Evolutionary conservation across 106 monocot species (phyloP).

Genomic region (Dendrobium nobile): DNA sequence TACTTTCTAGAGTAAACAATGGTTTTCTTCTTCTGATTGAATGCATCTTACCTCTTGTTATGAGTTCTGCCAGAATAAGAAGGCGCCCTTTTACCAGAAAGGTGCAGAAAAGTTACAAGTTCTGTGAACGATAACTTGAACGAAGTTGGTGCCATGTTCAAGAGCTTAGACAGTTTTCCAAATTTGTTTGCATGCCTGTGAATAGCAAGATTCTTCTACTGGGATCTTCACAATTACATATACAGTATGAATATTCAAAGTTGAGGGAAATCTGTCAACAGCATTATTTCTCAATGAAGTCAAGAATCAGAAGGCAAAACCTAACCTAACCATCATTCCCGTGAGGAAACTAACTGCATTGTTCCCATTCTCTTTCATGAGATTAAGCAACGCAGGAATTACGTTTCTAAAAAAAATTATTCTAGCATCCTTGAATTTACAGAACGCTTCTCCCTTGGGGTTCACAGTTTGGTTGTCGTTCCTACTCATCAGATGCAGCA

Average conservation of each 20-base stretch:
- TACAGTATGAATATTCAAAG: constrained; percentile 10
- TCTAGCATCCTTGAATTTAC: constrained; percentile 7
- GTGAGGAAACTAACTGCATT: constrained; percentile 1
- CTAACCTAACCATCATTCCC: not conserved
- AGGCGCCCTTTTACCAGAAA: not conserved
- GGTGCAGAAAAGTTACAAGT: not conserved
- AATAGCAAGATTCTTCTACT: constrained; percentile 10
- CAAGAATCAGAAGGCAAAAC: constrained; percentile 9
- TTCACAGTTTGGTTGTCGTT: constrained; percentile 10
- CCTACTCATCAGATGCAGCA: constrained; percentile 46
- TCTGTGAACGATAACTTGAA: not conserved
- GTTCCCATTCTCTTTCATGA: constrained; percentile 13
- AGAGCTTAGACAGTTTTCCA: constrained; percentile 12
- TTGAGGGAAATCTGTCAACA: constrained; percentile 10
- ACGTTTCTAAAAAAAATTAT: constrained; percentile 7
- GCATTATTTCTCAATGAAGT: constrained; percentile 5
- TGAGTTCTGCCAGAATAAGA: not conserved
- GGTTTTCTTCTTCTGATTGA: constrained; percentile 2
- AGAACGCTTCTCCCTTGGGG: constrained; percentile 13
- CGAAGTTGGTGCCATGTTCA: constrained; percentile 19
- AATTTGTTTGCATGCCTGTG: constrained; percentile 11
- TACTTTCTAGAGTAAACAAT: not conserved
- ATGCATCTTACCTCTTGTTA: not conserved
- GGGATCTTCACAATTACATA: constrained; percentile 10
- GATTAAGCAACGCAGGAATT: constrained; percentile 1